A percentile compares a stretch with the other conserved stretches of the same genome.
Evolutionary conservation across 495 filamentous ascomycete genomes (phyloP).

Genomic region (Lepidopterella palustris): DNA sequence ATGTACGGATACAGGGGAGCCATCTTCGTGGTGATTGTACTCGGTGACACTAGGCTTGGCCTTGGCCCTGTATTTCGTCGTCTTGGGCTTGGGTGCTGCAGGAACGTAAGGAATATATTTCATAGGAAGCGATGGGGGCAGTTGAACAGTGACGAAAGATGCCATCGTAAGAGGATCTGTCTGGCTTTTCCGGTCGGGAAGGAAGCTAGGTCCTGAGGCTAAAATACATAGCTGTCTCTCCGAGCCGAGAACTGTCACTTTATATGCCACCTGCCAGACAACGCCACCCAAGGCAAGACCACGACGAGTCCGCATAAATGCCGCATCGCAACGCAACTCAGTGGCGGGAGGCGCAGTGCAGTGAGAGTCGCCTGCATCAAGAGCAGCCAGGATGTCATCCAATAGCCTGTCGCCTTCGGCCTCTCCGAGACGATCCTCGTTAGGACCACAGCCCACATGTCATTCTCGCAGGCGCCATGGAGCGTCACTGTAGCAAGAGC

Average conservation of each 20-base stretch:
- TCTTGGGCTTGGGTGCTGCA: neutral
- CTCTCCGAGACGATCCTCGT: neutral
- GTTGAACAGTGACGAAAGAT: neutral
- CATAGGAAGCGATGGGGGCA: neutral
- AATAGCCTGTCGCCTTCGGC: neutral
- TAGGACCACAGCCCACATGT: too few species aligned
- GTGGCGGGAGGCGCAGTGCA: neutral
- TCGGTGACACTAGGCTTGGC: neutral
- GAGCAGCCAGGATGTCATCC: neutral
- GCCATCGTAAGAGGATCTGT: neutral
- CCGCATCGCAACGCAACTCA: neutral
- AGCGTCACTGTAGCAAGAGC: neutral
- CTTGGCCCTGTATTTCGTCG: neutral
- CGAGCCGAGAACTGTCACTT: neutral
- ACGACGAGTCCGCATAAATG: neutral
- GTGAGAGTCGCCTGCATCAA: neutral
- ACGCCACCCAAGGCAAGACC: neutral
- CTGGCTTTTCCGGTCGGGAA: neutral
- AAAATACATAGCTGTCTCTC: neutral
- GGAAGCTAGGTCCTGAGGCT: neutral
- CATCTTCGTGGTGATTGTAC: neutral
- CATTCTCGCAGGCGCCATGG: neutral
- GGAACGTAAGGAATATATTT: slow-evolving; percentile 1
- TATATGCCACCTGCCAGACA: neutral
- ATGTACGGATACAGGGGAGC: neutral